Evolutionary conservation across 2,329 filamentous ascomycete species (phyloP), one percentile per base, ranked within the genome.

Genomic region (Lasiodiplodia theobromae): DNA sequence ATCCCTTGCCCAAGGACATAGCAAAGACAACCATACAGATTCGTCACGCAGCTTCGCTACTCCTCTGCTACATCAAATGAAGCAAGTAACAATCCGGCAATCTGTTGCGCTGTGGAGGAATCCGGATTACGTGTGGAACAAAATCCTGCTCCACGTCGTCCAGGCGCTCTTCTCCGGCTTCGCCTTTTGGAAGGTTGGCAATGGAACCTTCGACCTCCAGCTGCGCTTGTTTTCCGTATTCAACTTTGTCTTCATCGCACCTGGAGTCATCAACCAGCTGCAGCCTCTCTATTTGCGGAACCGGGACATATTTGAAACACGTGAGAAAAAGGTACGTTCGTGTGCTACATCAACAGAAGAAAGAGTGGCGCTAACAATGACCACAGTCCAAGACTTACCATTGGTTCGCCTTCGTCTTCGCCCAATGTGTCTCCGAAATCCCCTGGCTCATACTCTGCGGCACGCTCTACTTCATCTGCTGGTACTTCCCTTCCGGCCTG

Each of bases 401-500:
- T 0, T 94, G 91, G 91, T 85, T 88, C 72, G 89, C 86, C 0
- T 94, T 94, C 79, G 86, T 93, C 77, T 80, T 90, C 3, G 87
- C 89, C 74, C 92, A 92, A 74, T 86, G 93, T 66, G 66, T 91
- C 3, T 90, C 91, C 56, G 92, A 94, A 76, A 83, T 93, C 1
- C 91, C 91, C 0, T 94, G 85, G 79, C 84, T 87, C 66, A 83
- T 89, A 40, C 68, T 92, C 11, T 86, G 88, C 2, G 89, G 86
- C 12, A 79, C 92, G 21, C 75, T 93, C 11, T 86, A 88, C 71
- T 93, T 84, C 73, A 85, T 86, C 1, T 87, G 84, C 74, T 92
- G 89, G 83, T 92, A 92, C 83, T 93, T 91, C 77, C 92, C 93
- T 1, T 87, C 96, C 67, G 92, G 92, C 1, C 86, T 96, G 10